These are phyloP conservation scores for Microbotryomycetes sp. DNA, from an alignment of 1,284 basidiomycete genomes.

Conservation along the genomic window DNA sequence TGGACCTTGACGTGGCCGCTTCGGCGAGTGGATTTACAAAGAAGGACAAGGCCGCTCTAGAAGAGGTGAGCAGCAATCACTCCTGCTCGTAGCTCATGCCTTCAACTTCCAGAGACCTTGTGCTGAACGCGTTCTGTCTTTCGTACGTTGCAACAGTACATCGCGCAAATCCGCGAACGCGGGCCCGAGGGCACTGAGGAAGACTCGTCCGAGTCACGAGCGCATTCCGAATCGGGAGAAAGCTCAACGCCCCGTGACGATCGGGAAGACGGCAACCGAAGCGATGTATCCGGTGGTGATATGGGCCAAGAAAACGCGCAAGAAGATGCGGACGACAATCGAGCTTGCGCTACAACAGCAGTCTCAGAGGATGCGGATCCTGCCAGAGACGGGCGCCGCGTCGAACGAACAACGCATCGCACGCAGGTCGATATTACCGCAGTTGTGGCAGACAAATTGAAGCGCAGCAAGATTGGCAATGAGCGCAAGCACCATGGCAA, in stretches of 20 bases:
- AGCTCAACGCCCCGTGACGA: constrained; percentile 38
- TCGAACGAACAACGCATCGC: constrained; percentile 1
- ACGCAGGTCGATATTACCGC: constrained; percentile 1
- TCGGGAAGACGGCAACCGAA: constrained; percentile 45
- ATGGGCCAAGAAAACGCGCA: constrained; percentile 44
- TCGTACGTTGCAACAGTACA: constrained; percentile 15
- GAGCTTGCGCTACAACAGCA: constrained; percentile 43
- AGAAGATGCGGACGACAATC: constrained; percentile 39
- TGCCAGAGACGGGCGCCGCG: constrained; percentile 15
- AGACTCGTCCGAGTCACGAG: constrained; percentile 1
- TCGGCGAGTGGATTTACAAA: constrained; percentile 85
- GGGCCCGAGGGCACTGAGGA: background rate
- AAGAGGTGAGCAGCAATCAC: constrained; percentile 56
- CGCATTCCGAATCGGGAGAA: constrained; percentile 11
- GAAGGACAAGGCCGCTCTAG: constrained; percentile 70
- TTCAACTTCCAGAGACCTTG: background rate
- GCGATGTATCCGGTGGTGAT: constrained; percentile 37
- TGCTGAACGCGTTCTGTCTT: background rate
- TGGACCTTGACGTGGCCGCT: constrained; percentile 71
- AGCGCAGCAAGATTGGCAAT: constrained; percentile 16
- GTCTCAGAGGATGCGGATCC: constrained; percentile 37
- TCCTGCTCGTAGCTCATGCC: constrained; percentile 17
- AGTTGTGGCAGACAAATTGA: constrained; percentile 25
- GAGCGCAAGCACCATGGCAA: constrained; percentile 38
- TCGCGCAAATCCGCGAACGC: constrained; percentile 7